These are phyloP conservation scores for Scytalidium sp. DNA, from an alignment of 2,329 filamentous ascomycete genomes.

Conservation along the genomic window DNA sequence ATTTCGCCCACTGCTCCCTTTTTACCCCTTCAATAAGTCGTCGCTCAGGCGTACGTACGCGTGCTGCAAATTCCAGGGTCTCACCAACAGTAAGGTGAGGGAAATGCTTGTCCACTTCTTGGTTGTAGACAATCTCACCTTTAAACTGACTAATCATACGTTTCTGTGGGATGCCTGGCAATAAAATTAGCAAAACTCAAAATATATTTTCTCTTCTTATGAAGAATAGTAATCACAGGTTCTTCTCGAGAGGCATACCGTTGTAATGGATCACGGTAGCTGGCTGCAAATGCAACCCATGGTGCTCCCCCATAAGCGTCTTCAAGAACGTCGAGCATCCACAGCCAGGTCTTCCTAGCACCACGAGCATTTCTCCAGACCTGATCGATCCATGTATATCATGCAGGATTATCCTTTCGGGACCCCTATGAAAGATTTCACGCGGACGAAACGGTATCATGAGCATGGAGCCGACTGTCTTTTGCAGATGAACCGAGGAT, in stretches of 20 bases:
- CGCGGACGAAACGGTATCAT: conserved; percentile 54
- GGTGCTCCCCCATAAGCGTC: conserved; percentile 54
- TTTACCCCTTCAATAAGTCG: conserved; percentile 53
- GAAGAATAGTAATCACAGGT: too few relatives aligned
- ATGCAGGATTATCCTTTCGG: conserved; percentile 57
- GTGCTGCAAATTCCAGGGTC: conserved; percentile 71
- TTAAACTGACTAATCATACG: conserved; percentile 58
- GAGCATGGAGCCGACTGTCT: conserved; percentile 60
- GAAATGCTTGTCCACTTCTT: conserved; percentile 74
- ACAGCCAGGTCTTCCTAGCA: conserved; percentile 63
- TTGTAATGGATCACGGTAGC: conserved; percentile 59
- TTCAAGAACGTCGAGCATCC: conserved; percentile 66
- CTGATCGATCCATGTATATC: conserved; percentile 68
- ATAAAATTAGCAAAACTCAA: conserved; percentile 50
- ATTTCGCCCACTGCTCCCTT: conserved; percentile 46
- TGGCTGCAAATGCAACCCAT: conserved; percentile 52
- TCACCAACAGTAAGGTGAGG: conserved; percentile 72
- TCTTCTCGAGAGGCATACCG: conserved; percentile 52
- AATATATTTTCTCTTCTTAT: too few relatives aligned
- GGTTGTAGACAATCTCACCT: conserved; percentile 69
- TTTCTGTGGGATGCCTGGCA: conserved; percentile 43
- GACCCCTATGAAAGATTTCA: conserved; percentile 50
- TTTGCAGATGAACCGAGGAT: conserved; percentile 64
- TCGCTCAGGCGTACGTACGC: conserved; percentile 63
- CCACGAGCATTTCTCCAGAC: conserved; percentile 66